These are phyloP conservation scores for Magnaporthiopsis rhizophila DNA, from an alignment of 2,329 filamentous ascomycete species.

Conservation along the genomic window DNA sequence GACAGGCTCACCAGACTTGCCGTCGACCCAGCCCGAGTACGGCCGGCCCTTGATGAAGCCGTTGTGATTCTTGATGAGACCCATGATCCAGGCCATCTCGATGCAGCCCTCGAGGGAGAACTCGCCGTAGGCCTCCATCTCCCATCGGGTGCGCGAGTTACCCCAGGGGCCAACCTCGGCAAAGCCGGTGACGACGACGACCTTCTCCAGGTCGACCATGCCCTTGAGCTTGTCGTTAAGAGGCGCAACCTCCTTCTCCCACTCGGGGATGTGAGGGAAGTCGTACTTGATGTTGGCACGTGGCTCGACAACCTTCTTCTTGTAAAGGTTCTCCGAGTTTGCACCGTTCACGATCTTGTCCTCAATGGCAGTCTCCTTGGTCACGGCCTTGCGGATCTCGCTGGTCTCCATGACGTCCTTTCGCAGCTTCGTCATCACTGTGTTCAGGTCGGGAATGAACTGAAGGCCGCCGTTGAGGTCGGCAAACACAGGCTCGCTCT, in stretches of 20 bases:
- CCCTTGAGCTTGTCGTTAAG: conserved; percentile 85
- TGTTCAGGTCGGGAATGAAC: conserved; percentile 93
- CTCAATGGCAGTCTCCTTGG: conserved; percentile 91
- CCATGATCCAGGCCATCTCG: conserved; percentile 99
- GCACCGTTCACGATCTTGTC: conserved; percentile 97
- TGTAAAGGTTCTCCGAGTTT: conserved; percentile 84
- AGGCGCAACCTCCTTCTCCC: conserved; percentile 83
- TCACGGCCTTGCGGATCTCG: conserved; percentile 86
- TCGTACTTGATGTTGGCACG: conserved; percentile 98
- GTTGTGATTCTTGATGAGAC: conserved; percentile 97
- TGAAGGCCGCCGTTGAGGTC: conserved; percentile 97
- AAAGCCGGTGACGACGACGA: conserved; percentile 95
- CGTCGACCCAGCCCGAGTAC: conserved; percentile 94
- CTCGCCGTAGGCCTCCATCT: conserved; percentile 95
- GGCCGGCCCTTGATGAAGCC: conserved; percentile 91
- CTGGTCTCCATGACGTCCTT: conserved; percentile 94
- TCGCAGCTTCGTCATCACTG: conserved; percentile 85
- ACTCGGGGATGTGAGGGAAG: conserved; percentile 84
- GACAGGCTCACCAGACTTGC: conserved; percentile 88
- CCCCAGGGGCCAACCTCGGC: conserved; percentile 96
- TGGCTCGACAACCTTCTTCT: conserved; percentile 86
- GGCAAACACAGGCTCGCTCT: conserved; percentile 90
- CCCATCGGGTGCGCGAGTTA: conserved; percentile 96
- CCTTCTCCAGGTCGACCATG: conserved; percentile 98
- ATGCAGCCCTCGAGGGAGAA: conserved; percentile 97